A percentile compares a stretch with the other conserved stretches of the same genome.
Conservation (phyloP, 352 stramenopile genomes). For the Blastocystis sp. region DNA sequence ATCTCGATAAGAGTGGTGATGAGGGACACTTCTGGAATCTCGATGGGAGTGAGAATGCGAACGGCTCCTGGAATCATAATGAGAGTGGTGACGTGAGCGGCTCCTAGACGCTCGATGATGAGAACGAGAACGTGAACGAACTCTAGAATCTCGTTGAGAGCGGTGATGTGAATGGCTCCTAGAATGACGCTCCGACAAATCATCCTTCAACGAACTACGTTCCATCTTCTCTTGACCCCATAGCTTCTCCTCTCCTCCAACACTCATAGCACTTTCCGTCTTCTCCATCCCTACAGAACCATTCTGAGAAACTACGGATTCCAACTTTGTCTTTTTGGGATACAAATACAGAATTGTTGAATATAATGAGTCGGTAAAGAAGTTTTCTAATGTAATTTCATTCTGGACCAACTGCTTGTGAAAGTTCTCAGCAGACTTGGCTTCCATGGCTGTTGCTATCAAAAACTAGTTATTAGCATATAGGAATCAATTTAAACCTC, state of each 20-base stretch:
- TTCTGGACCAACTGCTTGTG: not conserved
- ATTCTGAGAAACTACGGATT: no score
- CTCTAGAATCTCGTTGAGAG: not conserved
- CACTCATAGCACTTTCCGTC: not conserved
- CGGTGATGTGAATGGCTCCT: not conserved
- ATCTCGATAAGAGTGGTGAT: not conserved
- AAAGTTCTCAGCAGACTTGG: not conserved
- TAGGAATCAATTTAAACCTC: not conserved
- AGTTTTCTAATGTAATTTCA: not conserved
- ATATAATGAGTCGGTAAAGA: constrained; percentile 3
- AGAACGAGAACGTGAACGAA: not conserved
- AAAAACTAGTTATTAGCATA: constrained; percentile 39
- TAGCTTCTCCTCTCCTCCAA: not conserved
- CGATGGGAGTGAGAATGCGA: not conserved
- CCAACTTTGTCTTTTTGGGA: not conserved
- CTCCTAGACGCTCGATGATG: not conserved
- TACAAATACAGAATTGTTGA: constrained; percentile 43
- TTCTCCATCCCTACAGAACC: no score
- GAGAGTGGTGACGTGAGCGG: not conserved
- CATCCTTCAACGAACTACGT: not conserved
- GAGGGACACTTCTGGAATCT: not conserved
- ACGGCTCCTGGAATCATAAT: not conserved
- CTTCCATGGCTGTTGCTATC: constrained; percentile 20
- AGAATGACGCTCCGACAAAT: not conserved
- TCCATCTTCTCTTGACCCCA: not conserved